These are phyloP conservation scores for Coprinopsis strossmayeri DNA, from an alignment of 768 basidiomycete species.

Conservation along the genomic window DNA sequence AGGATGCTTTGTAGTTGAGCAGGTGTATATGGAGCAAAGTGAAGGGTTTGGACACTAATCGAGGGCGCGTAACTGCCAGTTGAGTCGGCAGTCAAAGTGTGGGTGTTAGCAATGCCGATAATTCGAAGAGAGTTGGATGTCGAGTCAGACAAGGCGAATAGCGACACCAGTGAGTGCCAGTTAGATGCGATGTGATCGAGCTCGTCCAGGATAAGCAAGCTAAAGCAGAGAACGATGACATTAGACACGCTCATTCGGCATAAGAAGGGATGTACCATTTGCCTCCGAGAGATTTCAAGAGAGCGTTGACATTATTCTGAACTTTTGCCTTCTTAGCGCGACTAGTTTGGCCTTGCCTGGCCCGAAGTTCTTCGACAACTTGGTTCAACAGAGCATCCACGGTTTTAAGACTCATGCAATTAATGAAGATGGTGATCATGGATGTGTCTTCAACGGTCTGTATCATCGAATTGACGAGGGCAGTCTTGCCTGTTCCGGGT, in stretches of 20 bases:
- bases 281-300: constrained; percentile 33
- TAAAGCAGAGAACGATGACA: constrained; percentile 19
- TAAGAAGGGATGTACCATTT: constrained; percentile 43
- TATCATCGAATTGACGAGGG: constrained; percentile 66
- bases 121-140: constrained; percentile 51
- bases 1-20: constrained; percentile 66
- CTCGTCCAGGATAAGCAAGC: constrained; percentile 80
- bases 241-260: constrained; percentile 13
- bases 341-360: constrained; percentile 24
- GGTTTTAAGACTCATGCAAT: constrained; percentile 73
- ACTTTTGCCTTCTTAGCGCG: constrained; percentile 38
- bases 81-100: constrained; percentile 65
- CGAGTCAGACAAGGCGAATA: constrained; percentile 64
- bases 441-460: constrained; percentile 29
- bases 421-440: constrained; percentile 53
- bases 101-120: constrained; percentile 86
- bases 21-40: constrained; percentile 77
- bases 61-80: constrained; percentile 29
- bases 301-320: constrained; percentile 38
- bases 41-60: constrained; percentile 53
- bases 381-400: constrained; percentile 69
- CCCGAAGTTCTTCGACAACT: constrained; percentile 49
- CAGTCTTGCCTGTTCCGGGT: constrained; percentile 91
- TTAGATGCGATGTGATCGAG: constrained; percentile 75
- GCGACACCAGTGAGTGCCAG: constrained; percentile 45